phyloP scores from a whole-genome alignment of 1,139 yeast species.

The Lodderomyces theae region DNA sequence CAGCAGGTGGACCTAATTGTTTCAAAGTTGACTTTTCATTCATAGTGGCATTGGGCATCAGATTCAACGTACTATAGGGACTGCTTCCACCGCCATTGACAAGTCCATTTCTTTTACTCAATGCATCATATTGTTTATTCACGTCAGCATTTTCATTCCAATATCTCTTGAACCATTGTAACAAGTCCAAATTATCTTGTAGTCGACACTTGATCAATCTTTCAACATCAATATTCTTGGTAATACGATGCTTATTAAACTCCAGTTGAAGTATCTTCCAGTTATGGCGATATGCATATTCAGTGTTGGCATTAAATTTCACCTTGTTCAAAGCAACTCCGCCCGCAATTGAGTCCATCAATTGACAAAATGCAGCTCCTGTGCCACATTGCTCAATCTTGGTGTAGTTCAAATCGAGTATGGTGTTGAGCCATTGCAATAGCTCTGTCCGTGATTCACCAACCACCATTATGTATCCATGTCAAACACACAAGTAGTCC shows the following conservation, averaged over 20 bases:
- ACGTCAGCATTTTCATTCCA: constrained; percentile 74
- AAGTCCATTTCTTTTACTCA: constrained; percentile 17
- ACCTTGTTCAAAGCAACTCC: constrained; percentile 80
- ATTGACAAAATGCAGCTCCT: constrained; percentile 93
- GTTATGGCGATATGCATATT: constrained; percentile 76
- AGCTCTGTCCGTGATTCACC: constrained; percentile 77
- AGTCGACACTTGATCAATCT: constrained; percentile 79
- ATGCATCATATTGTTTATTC: constrained; percentile 66
- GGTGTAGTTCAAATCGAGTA: constrained; percentile 60
- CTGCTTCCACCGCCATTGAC: not conserved
- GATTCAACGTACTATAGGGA: constrained; percentile 3
- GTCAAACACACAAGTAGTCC: too few species aligned
- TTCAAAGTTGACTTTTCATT: not conserved
- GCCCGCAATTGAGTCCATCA: constrained; percentile 78
- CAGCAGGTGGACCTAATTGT: not conserved
- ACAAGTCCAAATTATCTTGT: constrained; percentile 89
- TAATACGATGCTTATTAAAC: constrained; percentile 67
- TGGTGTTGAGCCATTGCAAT: constrained; percentile 77
- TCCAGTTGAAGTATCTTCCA: constrained; percentile 81
- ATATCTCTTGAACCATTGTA: constrained; percentile 85
- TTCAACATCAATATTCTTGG: constrained; percentile 78
- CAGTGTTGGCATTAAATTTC: constrained; percentile 60
- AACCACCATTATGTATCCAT: constrained; percentile 12
- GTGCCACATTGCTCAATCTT: constrained; percentile 93
- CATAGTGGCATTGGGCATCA: constrained; percentile 1